Conservation (phyloP, 139 green algal genomes). For the Picochlorum sp. region DNA sequence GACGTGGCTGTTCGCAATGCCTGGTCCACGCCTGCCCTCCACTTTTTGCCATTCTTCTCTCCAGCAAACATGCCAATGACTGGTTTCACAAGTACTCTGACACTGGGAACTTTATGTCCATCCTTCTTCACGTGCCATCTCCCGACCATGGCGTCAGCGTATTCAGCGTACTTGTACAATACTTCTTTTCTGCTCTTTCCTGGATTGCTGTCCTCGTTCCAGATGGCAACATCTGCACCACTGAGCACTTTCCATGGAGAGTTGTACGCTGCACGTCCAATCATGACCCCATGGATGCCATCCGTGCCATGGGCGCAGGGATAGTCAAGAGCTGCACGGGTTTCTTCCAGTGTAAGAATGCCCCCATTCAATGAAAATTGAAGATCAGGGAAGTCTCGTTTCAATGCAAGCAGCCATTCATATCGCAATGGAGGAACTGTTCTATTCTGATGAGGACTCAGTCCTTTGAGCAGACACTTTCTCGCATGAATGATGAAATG, state of each 20-base stretch:
- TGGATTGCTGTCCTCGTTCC: conserved; percentile 47
- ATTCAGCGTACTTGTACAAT: conserved; percentile 60
- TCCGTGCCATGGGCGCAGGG: conserved; percentile 14
- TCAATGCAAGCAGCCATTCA: conserved; percentile 78
- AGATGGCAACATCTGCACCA: conserved; percentile 67
- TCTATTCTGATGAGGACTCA: conserved; percentile 85
- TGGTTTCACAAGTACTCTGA: conserved; percentile 64
- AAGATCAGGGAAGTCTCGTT: conserved; percentile 84
- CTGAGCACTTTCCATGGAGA: conserved; percentile 67
- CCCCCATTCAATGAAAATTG: conserved; percentile 67
- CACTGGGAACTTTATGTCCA: conserved; percentile 26
- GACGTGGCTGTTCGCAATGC: conserved; percentile 6
- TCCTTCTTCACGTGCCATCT: conserved; percentile 33
- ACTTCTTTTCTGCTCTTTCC: conserved; percentile 58
- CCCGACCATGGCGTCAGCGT: conserved; percentile 62
- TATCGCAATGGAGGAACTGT: conserved; percentile 74
- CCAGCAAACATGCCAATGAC: conserved; percentile 78
- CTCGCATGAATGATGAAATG: conserved; percentile 93
- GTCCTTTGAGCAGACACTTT: conserved; percentile 86
- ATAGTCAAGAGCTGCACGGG: conserved; percentile 30
- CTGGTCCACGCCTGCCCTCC: conserved; percentile 31
- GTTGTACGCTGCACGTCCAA: conserved; percentile 79
- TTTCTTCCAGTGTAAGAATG: conserved; percentile 26
- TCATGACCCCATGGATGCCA: conserved; percentile 80
- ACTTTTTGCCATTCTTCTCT: conserved; percentile 49